Percentiles rank a stretch among this genome's conserved stretches.
These are phyloP conservation scores for Erythrophleum ivorense DNA, from an alignment of 331 rosid genomes.

Conservation along the genomic window DNA sequence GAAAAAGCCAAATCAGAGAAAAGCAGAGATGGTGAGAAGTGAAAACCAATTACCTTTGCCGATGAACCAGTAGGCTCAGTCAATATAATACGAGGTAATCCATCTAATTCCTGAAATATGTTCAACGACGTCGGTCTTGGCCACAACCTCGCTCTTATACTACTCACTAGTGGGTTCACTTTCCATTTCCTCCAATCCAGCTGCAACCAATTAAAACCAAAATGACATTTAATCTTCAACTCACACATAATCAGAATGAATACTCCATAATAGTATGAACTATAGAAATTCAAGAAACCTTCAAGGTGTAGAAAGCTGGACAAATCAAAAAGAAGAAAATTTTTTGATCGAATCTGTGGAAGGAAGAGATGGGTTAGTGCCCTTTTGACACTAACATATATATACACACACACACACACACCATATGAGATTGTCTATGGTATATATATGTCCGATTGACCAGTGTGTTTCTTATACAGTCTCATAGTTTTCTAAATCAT, in stretches of 20 bases:
- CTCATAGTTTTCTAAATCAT: no score
- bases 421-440: no score
- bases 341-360: background rate
- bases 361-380: constrained; percentile 39
- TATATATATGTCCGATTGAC: no score
- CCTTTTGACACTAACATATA: constrained; percentile 41
- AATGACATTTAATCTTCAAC: constrained; percentile 29
- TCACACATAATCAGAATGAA: background rate
- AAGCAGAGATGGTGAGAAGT: background rate
- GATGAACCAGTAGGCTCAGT: constrained; percentile 75
- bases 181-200: constrained; percentile 59
- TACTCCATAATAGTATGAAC: no score
- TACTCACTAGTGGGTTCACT: constrained; percentile 56
- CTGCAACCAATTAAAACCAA: constrained; percentile 44
- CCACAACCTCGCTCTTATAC: constrained; percentile 40
- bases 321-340: constrained; percentile 8
- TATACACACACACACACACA: background rate
- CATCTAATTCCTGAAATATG: constrained; percentile 53
- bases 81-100: constrained; percentile 59
- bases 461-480: no score
- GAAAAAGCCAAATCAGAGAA: background rate
- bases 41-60: constrained; percentile 57
- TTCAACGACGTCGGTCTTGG: constrained; percentile 61
- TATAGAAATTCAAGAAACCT: background rate
- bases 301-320: no score